Evolutionary conservation across 2,329 filamentous ascomycete species (phyloP), one percentile per base, ranked within the genome.

Genomic region (Pseudocercospora musae): DNA sequence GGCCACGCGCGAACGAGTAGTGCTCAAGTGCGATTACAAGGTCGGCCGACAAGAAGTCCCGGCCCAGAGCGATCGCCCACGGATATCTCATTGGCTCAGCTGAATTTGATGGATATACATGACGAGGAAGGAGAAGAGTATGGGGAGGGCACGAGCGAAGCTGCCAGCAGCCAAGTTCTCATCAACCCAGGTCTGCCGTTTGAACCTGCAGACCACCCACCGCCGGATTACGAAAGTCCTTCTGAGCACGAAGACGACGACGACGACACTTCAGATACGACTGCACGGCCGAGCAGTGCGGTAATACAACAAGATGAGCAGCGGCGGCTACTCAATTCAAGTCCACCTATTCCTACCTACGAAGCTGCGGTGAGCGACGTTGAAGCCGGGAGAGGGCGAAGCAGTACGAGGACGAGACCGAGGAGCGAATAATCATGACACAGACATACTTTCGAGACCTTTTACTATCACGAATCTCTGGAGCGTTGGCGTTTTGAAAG

Each of bases 21-120:
- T 71, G 90, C 90, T 58, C 93, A 91, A 70, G 88, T 92, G 72
- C 85, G 92, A 67, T 81, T 93, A 50, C 80, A 89, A 66, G 79
- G 69, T 82, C 87, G 79, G 65, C 90, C 92, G 8, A 70, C 71
- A 4, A 90, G 90, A 20, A 96, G 91, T 73, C 93, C 94, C 0
- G 95, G 95, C 2, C 95, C 95, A 1, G 84, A 92, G 64, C 86
- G 94, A 69, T 96, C 91, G 72, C 93, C 95, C 8, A 98, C 95
- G 10, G 95, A 98, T 75, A 99, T 99, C 68, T 97, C 93, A 8
- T 85, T 99, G 53, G 91, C 93, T 27, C 92, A 94, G 71, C 84
- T 97, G 58, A 88, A 91, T 49, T 89, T 89, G 62, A 82, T 89
- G 58, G 83, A 87, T 59, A 85, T 84, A 4, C 79, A 67, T 20